These are phyloP conservation scores for Sanghuangporus sanghuang DNA, from an alignment of 1,284 basidiomycete species.

Conservation along the genomic window DNA sequence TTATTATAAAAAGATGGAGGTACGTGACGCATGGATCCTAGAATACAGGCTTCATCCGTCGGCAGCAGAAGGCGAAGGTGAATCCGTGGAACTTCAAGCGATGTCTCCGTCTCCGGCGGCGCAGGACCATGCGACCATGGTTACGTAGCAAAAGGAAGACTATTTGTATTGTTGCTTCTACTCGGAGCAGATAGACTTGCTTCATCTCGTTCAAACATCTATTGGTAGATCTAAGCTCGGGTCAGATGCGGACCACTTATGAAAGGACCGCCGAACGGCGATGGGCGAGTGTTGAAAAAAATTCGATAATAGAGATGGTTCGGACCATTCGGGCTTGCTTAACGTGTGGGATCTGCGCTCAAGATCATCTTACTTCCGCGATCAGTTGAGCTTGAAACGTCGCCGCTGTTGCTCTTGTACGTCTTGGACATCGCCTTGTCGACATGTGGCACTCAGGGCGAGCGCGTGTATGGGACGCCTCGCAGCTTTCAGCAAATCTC, in stretches of 20 bases:
- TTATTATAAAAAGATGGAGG: slow-evolving; percentile 80
- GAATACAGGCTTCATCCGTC: slow-evolving; percentile 41
- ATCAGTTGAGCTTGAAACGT: slow-evolving; percentile 3
- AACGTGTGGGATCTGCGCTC: slow-evolving; percentile 4
- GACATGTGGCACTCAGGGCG: slow-evolving; percentile 13
- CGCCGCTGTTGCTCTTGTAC: not conserved
- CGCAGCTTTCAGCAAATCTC: not conserved
- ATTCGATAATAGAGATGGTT: not conserved
- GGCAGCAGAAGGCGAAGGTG: not conserved
- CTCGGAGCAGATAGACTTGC: slow-evolving; percentile 1
- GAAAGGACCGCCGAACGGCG: not conserved
- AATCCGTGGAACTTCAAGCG: not conserved
- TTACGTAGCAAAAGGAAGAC: not conserved
- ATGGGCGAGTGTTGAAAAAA: not conserved
- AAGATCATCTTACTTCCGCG: not conserved
- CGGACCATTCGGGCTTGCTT: slow-evolving; percentile 3
- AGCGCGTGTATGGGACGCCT: slow-evolving; percentile 1
- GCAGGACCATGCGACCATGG: not conserved
- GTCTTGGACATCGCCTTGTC: not conserved
- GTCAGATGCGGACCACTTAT: slow-evolving; percentile 7
- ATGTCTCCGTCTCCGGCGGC: slow-evolving; percentile 5
- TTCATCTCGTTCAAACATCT: not conserved
- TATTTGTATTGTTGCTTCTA: not conserved
- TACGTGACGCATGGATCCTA: slow-evolving; percentile 76
- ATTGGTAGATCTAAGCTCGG: not conserved